phyloP scores from a whole-genome alignment of 768 basidiomycete species.

The Boletus fagicola region DNA sequence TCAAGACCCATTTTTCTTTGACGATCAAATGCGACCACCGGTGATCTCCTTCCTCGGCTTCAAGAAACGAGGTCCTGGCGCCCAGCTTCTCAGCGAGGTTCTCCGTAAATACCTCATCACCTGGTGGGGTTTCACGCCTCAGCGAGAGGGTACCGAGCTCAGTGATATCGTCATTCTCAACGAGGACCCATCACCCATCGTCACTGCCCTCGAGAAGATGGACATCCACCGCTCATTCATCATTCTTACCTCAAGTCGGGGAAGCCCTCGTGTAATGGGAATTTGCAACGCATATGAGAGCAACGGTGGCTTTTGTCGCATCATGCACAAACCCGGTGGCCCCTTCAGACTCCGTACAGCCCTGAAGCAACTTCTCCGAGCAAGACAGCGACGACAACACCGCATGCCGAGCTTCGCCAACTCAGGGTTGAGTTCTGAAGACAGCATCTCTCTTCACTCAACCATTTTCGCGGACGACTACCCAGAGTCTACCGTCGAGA shows the following conservation, averaged over 20 bases:
- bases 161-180: conserved; percentile 82
- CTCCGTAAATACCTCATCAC: conserved; percentile 62
- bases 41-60: conserved; percentile 74
- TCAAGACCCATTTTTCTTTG: conserved; percentile 47
- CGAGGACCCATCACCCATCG: conserved; percentile 64
- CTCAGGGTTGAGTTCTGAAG: conserved; percentile 23
- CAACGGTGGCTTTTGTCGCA: conserved; percentile 84
- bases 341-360: conserved; percentile 69
- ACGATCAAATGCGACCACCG: conserved; percentile 41
- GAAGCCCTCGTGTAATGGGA: conserved; percentile 58
- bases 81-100: conserved; percentile 61
- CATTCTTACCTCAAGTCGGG: conserved; percentile 69
- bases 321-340: conserved; percentile 86
- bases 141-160: conserved; percentile 38
- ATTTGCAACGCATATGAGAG: conserved; percentile 70
- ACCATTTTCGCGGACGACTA: conserved; percentile 30
- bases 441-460: conserved; percentile 28
- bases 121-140: conserved; percentile 74
- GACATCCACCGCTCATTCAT: conserved; percentile 68
- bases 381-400: conserved; percentile 32
- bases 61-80: conserved; percentile 59
- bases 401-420: conserved; percentile 21
- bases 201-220: conserved; percentile 53
- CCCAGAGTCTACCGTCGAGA: conserved; percentile 12
- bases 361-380: conserved; percentile 47